These are phyloP conservation scores for Nadsonia commutata DNA, from an alignment of 1,139 yeast species.

Conservation along the genomic window DNA sequence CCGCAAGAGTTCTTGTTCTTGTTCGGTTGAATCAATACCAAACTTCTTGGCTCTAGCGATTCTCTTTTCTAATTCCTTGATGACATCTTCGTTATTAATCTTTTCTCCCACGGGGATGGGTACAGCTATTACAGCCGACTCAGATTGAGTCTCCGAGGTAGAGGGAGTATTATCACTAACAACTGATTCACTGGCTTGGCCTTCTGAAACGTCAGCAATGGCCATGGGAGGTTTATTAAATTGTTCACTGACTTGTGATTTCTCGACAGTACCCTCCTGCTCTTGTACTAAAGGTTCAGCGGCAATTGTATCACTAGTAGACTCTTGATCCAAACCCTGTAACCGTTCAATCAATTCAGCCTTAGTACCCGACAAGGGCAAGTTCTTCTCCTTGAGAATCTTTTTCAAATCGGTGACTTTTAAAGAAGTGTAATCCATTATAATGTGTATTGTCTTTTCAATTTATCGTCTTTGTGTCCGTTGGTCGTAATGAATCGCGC, in stretches of 20 bases:
- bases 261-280: too few species aligned
- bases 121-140: slow-evolving; percentile 12
- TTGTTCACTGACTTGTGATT: too few species aligned
- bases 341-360: slow-evolving; percentile 68
- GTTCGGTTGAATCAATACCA: slow-evolving; percentile 38
- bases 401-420: slow-evolving; percentile 84
- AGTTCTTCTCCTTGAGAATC: slow-evolving; percentile 47
- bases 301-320: too few species aligned
- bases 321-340: too few species aligned
- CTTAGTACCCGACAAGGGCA: slow-evolving; percentile 68
- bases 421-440: slow-evolving; percentile 35
- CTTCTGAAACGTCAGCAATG: slow-evolving; percentile 35
- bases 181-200: slow-evolving; percentile 11
- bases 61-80: slow-evolving; percentile 53
- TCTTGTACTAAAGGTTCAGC: too few species aligned
- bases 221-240: neutral
- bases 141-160: too few species aligned
- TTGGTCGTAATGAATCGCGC: too few species aligned
- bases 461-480: too few species aligned
- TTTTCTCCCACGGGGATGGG: too few species aligned
- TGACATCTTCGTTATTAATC: slow-evolving; percentile 53
- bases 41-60: slow-evolving; percentile 64
- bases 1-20: slow-evolving; percentile 34
- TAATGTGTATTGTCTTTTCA: neutral
- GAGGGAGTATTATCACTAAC: slow-evolving; percentile 12